Percentiles rank a stretch among this genome's conserved stretches.
Evolutionary conservation across 331 rosid species (phyloP).

Genomic region (Cydonia oblonga): DNA sequence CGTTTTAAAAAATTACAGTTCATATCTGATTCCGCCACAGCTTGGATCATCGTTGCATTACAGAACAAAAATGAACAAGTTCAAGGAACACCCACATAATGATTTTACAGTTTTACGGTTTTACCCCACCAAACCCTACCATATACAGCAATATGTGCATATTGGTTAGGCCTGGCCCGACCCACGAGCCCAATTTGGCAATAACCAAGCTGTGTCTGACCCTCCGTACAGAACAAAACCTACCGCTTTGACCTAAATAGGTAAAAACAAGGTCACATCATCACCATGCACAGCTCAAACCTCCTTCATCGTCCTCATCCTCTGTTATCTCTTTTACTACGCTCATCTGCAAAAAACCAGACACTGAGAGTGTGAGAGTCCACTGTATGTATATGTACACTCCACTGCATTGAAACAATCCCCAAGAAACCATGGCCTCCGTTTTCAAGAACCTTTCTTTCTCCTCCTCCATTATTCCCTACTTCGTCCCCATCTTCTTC

Average conservation of each 20-base stretch:
- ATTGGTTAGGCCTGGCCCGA: not conserved
- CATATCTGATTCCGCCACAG: too few species aligned
- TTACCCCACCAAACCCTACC: not conserved
- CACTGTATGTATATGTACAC: not conserved
- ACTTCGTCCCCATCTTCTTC: not conserved
- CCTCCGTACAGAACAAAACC: not conserved
- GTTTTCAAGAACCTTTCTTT: slow-evolving; percentile 30
- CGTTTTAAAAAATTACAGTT: too few species aligned
- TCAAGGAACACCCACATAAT: not conserved
- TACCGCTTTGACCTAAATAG: not conserved
- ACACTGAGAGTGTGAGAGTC: not conserved
- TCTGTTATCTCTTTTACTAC: not conserved
- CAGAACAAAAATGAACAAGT: too few species aligned
- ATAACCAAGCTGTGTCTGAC: not conserved
- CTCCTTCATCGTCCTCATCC: not conserved
- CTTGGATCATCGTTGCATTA: too few species aligned
- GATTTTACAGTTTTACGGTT: too few species aligned
- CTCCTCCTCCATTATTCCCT: not conserved
- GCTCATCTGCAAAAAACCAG: not conserved
- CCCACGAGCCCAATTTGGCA: not conserved
- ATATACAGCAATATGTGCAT: too few species aligned
- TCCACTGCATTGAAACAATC: not conserved
- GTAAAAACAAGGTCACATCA: not conserved
- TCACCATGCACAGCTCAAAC: not conserved
- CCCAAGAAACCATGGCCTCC: slow-evolving; percentile 19